These are phyloP conservation scores for Phytophthora ramorum DNA, from an alignment of 352 stramenopile species.

Conservation along the genomic window DNA sequence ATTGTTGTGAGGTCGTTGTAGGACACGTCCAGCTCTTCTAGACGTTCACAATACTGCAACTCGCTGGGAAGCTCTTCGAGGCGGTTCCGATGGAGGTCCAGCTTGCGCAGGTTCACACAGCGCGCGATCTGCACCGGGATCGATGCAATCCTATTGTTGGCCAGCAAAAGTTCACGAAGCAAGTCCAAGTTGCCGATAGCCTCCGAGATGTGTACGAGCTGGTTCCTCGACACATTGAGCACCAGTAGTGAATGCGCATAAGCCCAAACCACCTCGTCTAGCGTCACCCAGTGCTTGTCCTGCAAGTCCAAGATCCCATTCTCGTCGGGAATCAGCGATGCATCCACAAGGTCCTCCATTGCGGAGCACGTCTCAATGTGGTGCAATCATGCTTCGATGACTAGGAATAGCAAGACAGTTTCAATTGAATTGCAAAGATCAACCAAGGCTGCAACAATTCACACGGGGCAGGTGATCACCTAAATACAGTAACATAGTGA, in stretches of 20 bases:
- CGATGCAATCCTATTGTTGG: constrained; percentile 66
- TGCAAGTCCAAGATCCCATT: constrained; percentile 78
- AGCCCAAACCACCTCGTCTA: constrained; percentile 84
- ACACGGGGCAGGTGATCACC: no score
- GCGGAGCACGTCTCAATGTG: neutral
- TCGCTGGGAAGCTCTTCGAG: constrained; percentile 67
- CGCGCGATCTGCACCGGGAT: constrained; percentile 60
- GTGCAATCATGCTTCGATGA: neutral
- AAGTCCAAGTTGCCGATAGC: constrained; percentile 70
- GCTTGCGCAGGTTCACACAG: constrained; percentile 71
- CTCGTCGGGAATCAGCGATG: constrained; percentile 62
- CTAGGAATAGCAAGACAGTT: constrained; percentile 28
- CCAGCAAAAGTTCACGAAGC: constrained; percentile 66
- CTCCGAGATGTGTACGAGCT: constrained; percentile 66
- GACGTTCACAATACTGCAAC: constrained; percentile 71
- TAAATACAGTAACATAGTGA: no score
- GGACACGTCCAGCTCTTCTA: constrained; percentile 72
- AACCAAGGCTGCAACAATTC: neutral
- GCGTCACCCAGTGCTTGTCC: constrained; percentile 82
- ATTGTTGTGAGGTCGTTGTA: constrained; percentile 71
- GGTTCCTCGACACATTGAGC: constrained; percentile 76
- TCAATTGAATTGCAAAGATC: neutral
- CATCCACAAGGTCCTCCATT: constrained; percentile 85
- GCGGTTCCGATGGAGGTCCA: constrained; percentile 74
- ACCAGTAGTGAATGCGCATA: constrained; percentile 68